Conservation (phyloP, 2,329 filamentous ascomycete genomes). For the Amauroascus niger region DNA sequence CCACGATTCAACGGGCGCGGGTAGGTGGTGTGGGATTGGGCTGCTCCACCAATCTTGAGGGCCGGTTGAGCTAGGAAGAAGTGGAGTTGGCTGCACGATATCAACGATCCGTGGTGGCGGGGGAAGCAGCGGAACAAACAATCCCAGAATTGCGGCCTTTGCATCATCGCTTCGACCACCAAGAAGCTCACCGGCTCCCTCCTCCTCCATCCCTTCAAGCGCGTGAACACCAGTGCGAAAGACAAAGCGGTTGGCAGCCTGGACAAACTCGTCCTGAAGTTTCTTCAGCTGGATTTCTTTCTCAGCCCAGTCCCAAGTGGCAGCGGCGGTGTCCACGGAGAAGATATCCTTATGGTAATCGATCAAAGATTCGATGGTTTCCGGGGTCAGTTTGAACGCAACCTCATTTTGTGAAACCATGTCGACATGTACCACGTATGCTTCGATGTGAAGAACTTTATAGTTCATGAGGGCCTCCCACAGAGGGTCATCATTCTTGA, state of each 20-base stretch:
- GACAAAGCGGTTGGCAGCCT: constrained; percentile 95
- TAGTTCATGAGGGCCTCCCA: constrained; percentile 87
- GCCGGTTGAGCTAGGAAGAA: constrained; percentile 72
- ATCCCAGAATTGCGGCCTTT: constrained; percentile 70
- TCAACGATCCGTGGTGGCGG: constrained; percentile 83
- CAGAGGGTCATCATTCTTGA: constrained; percentile 69
- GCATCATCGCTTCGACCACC: constrained; percentile 88
- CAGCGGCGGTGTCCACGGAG: constrained; percentile 79
- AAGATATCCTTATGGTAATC: constrained; percentile 96
- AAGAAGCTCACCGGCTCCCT: constrained; percentile 86
- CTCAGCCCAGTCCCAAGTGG: constrained; percentile 88
- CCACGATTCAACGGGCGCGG: constrained; percentile 74
- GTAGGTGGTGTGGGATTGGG: constrained; percentile 48
- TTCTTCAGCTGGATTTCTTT: constrained; percentile 96
- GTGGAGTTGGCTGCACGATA: constrained; percentile 72
- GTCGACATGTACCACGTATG: constrained; percentile 97
- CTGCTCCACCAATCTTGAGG: constrained; percentile 74
- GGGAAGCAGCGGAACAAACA: constrained; percentile 77
- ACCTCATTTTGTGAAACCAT: constrained; percentile 98
- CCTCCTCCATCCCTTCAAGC: constrained; percentile 91
- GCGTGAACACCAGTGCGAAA: constrained; percentile 81
- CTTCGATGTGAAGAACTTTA: constrained; percentile 85
- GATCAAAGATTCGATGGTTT: constrained; percentile 85
- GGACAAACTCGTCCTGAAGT: constrained; percentile 90
- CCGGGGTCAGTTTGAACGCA: constrained; percentile 90